These are phyloP conservation scores for Papiliotrema fonsecae DNA, from an alignment of 1,284 basidiomycete genomes.

Conservation along the genomic window DNA sequence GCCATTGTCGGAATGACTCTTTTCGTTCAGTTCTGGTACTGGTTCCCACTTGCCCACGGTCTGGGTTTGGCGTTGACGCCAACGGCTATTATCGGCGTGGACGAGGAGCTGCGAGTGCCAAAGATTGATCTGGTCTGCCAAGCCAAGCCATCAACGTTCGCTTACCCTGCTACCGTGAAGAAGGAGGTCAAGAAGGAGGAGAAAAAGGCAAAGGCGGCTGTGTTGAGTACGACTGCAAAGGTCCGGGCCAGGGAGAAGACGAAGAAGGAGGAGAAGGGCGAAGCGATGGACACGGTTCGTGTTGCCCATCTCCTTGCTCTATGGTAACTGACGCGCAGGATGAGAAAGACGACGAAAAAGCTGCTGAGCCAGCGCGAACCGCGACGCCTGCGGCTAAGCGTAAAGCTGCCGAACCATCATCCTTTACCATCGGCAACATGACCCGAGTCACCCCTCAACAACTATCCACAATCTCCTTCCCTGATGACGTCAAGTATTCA, in stretches of 20 bases:
- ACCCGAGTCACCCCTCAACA: slow-evolving; percentile 90
- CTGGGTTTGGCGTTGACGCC: slow-evolving; percentile 87
- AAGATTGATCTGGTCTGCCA: slow-evolving; percentile 86
- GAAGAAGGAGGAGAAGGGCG: slow-evolving; percentile 62
- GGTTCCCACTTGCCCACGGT: slow-evolving; percentile 95
- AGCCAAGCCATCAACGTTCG: slow-evolving; percentile 79
- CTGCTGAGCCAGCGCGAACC: slow-evolving; percentile 2
- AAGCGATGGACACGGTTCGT: slow-evolving; percentile 74
- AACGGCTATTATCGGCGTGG: slow-evolving; percentile 85
- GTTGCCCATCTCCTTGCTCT: background rate
- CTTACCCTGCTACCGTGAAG: slow-evolving; percentile 77
- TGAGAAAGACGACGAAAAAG: slow-evolving; percentile 3
- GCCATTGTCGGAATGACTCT: slow-evolving; percentile 93
- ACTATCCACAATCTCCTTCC: slow-evolving; percentile 73
- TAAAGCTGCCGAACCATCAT: slow-evolving; percentile 68
- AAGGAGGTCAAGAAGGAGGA: slow-evolving; percentile 86
- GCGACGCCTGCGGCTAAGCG: slow-evolving; percentile 15
- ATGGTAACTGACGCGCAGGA: slow-evolving; percentile 3
- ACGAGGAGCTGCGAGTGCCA: slow-evolving; percentile 79
- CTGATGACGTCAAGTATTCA: slow-evolving; percentile 70
- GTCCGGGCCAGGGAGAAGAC: slow-evolving; percentile 85
- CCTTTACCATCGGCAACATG: slow-evolving; percentile 77
- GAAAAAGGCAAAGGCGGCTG: slow-evolving; percentile 83
- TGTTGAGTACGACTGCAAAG: slow-evolving; percentile 90
- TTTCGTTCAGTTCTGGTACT: slow-evolving; percentile 99